Evolutionary conservation across 2,329 filamentous ascomycete genomes (phyloP).

Genomic region (Elsinoe australis): DNA sequence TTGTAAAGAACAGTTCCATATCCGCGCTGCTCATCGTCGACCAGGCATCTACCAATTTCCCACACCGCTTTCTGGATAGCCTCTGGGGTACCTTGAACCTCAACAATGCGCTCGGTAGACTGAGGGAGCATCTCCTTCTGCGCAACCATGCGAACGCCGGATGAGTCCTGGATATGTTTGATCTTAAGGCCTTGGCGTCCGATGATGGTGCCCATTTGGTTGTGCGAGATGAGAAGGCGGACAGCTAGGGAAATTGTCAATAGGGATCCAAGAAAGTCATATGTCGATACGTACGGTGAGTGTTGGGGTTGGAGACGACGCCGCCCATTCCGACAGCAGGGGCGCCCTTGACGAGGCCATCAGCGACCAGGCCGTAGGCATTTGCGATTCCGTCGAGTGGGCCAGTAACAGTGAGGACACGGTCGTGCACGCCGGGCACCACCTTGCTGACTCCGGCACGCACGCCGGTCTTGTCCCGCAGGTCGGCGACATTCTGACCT

Average conservation of each 20-base stretch:
- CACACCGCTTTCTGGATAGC: slow-evolving; percentile 93
- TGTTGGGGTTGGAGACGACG: slow-evolving; percentile 75
- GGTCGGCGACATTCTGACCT: slow-evolving; percentile 94
- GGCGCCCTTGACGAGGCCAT: slow-evolving; percentile 83
- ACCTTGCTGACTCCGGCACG: slow-evolving; percentile 99
- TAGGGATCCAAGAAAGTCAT: slow-evolving; percentile 19
- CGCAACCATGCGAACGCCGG: slow-evolving; percentile 95
- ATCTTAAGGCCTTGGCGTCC: slow-evolving; percentile 95
- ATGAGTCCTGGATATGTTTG: slow-evolving; percentile 97
- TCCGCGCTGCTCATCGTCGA: slow-evolving; percentile 96
- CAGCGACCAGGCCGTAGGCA: slow-evolving; percentile 88
- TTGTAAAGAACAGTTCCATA: slow-evolving; percentile 98
- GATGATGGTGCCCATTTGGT: slow-evolving; percentile 99
- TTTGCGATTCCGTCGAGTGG: slow-evolving; percentile 80
- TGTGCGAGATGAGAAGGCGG: slow-evolving; percentile 96
- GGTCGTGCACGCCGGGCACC: slow-evolving; percentile 92
- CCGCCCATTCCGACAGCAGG: slow-evolving; percentile 96
- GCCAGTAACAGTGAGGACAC: slow-evolving; percentile 91
- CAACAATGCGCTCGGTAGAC: slow-evolving; percentile 95
- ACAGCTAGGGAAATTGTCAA: slow-evolving; percentile 55
- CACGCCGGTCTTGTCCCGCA: slow-evolving; percentile 94
- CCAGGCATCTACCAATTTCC: slow-evolving; percentile 98
- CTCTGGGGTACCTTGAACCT: slow-evolving; percentile 89
- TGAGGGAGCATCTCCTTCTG: slow-evolving; percentile 99
- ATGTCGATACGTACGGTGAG: slow-evolving; percentile 67